phyloP scores from a whole-genome alignment of 306 rosid species.

The Cicer bijugum region DNA sequence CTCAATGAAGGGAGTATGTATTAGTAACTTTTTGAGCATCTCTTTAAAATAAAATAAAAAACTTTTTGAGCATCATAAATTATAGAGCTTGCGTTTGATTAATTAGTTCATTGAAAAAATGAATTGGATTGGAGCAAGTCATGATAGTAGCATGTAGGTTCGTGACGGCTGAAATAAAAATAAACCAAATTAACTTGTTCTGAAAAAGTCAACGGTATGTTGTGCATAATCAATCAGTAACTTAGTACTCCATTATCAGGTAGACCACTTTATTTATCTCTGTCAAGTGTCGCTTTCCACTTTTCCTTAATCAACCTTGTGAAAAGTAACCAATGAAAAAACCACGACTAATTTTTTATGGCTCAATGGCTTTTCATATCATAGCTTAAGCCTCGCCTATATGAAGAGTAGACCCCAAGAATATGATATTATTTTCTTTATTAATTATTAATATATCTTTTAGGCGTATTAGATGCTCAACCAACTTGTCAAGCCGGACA shows the following conservation, averaged over 20 bases:
- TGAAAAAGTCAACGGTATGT: slow-evolving; percentile 31
- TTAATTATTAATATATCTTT: slow-evolving; percentile 2
- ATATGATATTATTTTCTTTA: slow-evolving; percentile 6
- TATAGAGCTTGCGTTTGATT: background rate
- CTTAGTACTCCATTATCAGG: background rate
- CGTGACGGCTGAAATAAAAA: slow-evolving; percentile 40
- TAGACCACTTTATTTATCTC: slow-evolving; percentile 14
- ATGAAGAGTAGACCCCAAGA: slow-evolving; percentile 28
- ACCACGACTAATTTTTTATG: slow-evolving; percentile 9
- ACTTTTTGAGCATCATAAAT: slow-evolving; percentile 1
- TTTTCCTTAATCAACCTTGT: slow-evolving; percentile 1
- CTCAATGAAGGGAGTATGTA: too few relatives aligned
- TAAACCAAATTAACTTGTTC: background rate
- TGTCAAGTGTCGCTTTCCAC: slow-evolving; percentile 28
- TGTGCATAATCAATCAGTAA: slow-evolving; percentile 5
- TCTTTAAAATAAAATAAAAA: too few relatives aligned
- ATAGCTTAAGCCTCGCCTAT: background rate
- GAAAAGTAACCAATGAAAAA: background rate
- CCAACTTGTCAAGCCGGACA: slow-evolving; percentile 39
- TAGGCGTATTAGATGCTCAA: slow-evolving; percentile 44
- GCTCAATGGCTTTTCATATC: slow-evolving; percentile 1
- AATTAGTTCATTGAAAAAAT: background rate
- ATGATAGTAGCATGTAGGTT: background rate
- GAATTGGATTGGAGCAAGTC: background rate
- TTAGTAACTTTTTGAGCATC: background rate